Percentiles rank a stretch among this genome's conserved stretches.
Evolutionary conservation across 176 grass and related monocot species (phyloP).

Genomic region (Ensete glaucum): DNA sequence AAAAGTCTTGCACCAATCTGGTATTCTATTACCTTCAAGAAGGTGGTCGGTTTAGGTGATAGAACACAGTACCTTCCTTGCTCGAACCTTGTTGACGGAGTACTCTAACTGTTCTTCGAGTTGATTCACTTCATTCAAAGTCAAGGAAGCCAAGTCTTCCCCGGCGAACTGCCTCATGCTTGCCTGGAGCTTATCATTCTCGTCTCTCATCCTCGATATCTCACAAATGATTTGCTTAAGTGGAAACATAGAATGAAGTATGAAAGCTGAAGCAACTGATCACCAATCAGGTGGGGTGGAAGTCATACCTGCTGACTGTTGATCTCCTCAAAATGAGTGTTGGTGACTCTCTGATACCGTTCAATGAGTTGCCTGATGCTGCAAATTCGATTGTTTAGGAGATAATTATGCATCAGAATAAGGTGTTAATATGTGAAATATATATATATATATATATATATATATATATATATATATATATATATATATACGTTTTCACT

Average conservation of each 20-base stretch:
- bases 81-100: conserved; percentile 44
- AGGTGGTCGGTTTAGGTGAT: no score
- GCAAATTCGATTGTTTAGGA: not conserved
- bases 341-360: conserved; percentile 55
- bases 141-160: conserved; percentile 56
- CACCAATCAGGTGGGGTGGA: not conserved
- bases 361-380: conserved; percentile 74
- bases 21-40: not conserved
- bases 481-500: not conserved
- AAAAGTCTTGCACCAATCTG: no score
- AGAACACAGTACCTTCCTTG: conserved; percentile 39
- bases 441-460: not conserved
- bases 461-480: not conserved
- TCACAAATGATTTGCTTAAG: conserved; percentile 58
- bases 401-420: not conserved
- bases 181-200: conserved; percentile 48
- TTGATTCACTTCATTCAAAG: conserved; percentile 40
- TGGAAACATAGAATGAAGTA: not conserved
- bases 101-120: conserved; percentile 70
- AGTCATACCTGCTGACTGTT: conserved; percentile 46
- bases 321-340: conserved; percentile 55
- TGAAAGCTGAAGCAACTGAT: no score
- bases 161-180: conserved; percentile 61
- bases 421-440: not conserved
- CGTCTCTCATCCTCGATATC: conserved; percentile 73